These are phyloP conservation scores for Santalum album DNA, from an alignment of 164 flowering plant genomes.

Conservation along the genomic window DNA sequence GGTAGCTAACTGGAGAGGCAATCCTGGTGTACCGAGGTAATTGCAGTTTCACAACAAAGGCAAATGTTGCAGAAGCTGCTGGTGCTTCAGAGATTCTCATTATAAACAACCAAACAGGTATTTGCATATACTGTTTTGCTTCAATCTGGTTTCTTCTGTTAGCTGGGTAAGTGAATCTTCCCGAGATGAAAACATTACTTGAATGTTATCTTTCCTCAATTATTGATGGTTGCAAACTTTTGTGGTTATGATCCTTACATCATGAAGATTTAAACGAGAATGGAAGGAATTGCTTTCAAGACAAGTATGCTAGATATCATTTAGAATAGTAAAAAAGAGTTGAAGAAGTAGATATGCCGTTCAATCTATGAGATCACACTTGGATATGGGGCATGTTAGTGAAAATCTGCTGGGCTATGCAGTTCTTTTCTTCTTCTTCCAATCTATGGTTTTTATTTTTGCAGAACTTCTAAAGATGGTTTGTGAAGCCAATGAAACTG, in stretches of 20 bases:
- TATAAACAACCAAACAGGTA: constrained; percentile 34
- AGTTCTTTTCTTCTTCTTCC: neutral
- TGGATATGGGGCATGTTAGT: neutral
- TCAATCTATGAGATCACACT: too few relatives aligned
- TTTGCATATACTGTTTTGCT: neutral
- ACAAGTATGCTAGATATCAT: too few relatives aligned
- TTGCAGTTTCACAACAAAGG: constrained; percentile 39
- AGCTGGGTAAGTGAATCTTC: too few relatives aligned
- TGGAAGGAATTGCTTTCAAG: too few relatives aligned
- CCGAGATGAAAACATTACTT: too few relatives aligned
- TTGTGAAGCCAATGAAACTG: constrained; percentile 3
- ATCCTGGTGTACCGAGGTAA: constrained; percentile 38
- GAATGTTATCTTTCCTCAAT: too few relatives aligned
- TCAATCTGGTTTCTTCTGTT: neutral
- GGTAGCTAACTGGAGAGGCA: constrained; percentile 32
- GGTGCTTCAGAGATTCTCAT: constrained; percentile 40
- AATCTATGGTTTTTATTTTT: neutral
- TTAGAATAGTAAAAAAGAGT: too few relatives aligned
- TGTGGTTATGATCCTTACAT: too few relatives aligned
- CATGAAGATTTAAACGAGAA: too few relatives aligned
- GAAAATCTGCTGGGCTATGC: neutral
- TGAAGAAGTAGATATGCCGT: too few relatives aligned
- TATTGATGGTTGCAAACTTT: too few relatives aligned
- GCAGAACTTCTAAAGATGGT: constrained; percentile 4
- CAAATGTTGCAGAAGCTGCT: constrained; percentile 37